Base-by-base conservation (phyloP, 2,329 filamentous ascomycete genomes). In the Trichophaea hybrida region DNA sequence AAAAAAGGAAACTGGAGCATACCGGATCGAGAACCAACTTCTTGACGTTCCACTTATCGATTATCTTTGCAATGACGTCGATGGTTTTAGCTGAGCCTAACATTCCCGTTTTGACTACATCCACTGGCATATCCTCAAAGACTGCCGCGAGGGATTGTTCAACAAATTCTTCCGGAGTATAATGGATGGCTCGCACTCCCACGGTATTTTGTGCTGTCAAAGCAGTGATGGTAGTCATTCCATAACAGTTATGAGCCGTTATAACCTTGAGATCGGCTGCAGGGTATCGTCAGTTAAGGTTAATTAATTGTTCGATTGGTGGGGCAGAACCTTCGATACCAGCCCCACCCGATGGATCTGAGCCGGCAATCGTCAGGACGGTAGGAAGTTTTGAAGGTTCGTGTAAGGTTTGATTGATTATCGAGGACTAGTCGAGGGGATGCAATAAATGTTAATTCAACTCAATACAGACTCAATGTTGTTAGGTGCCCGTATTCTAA, bases 151-250 rank as follows among this genome's bases (percentile, higher is more conserved):
- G 89, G 73, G 94, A 88, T 75, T 87, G 86, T 65, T 77, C 77
- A 31, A 96, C 81, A 72, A 97, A 96, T 4, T 78, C 76, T 0
- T 86, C 76, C 0, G 91, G 91, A 6, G 86, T 80, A 59, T 85
- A 75, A 69, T 95, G 88, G 55, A 97, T 88, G 65, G 79, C 88
- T 63, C 82, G 77, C 12, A 97, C 89, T 4, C 88, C 88, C 57
- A 80, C 77, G 0, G 93, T 98, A 73, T 97, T 95, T 70, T 97
- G 93, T 13, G 88, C 90, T n/a, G 93, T 98, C 69, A 98, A 75
- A 17, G 91, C 91, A 12, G 91, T 94, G 7, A 91, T 96, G 24
- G 90, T 88, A 55, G 91, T 96, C 83, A 96, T 94, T 61, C 88
- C 89, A 77, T 97, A 97, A 74, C 87, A 93, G 61, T 85, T 84